phyloP scores from a whole-genome alignment of 371 early-diverging fungal genomes.

The Capillidium heterosporum region DNA sequence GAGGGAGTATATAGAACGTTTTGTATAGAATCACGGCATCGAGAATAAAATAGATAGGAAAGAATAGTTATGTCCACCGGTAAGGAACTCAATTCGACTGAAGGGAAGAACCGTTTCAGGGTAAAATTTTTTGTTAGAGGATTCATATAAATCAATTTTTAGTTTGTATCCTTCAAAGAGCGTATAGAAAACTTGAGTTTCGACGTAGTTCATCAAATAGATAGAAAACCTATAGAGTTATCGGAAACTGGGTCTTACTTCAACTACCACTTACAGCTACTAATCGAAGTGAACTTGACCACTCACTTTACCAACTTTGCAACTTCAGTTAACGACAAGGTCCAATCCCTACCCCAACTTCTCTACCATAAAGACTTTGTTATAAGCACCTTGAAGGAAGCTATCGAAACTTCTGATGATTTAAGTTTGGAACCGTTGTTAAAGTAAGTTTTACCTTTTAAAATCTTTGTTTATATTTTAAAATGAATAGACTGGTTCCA shows the following conservation, averaged over 20 bases:
- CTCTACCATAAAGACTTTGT: conserved; percentile 74
- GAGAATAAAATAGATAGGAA: no score
- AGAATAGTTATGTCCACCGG: no score
- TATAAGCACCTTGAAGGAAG: conserved; percentile 37
- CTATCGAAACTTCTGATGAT: conserved; percentile 37
- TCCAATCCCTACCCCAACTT: conserved; percentile 63
- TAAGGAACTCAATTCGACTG: conserved; percentile 1
- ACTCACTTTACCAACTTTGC: conserved; percentile 50
- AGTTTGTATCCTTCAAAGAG: conserved; percentile 62
- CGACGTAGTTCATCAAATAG: conserved; percentile 32
- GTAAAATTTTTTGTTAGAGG: not conserved
- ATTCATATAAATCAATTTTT: conserved; percentile 1
- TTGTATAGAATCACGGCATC: no score
- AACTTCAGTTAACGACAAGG: conserved; percentile 34
- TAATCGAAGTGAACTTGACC: conserved; percentile 78
- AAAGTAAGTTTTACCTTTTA: conserved; percentile 24
- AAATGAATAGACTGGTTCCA: conserved; percentile 36
- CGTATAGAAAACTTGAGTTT: conserved; percentile 57
- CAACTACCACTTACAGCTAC: conserved; percentile 47
- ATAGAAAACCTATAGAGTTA: not conserved
- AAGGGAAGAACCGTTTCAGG: conserved; percentile 2
- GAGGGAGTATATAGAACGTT: no score
- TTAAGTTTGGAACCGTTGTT: conserved; percentile 41
- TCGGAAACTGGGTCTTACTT: conserved; percentile 61
- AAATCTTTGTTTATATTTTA: not conserved